These are phyloP conservation scores for Linum usitatissimum DNA, from an alignment of 345 rosid species.

Conservation along the genomic window DNA sequence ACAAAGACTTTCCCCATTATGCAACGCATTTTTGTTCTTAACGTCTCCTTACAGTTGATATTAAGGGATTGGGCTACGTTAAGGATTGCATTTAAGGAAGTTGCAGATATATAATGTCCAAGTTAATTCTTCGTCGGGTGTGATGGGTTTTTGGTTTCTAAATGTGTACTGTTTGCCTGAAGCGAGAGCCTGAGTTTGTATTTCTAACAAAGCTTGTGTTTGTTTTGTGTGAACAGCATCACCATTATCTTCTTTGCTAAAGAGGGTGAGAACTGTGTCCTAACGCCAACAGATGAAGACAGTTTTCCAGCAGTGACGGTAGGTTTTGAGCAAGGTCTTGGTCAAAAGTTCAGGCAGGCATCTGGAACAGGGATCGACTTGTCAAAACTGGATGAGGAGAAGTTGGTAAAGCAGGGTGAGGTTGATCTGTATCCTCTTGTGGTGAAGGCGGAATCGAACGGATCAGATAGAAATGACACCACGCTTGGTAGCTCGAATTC, in stretches of 20 bases:
- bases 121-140: not conserved
- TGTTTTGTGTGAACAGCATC: conserved; percentile 19
- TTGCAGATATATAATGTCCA: too few relatives aligned
- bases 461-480: conserved; percentile 33
- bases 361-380: conserved; percentile 38
- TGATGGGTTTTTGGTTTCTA: not conserved
- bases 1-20: too few relatives aligned
- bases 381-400: conserved; percentile 25
- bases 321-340: conserved; percentile 32
- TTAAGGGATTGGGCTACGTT: too few relatives aligned
- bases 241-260: conserved; percentile 34
- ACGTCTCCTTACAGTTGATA: too few relatives aligned
- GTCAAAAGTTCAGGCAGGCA: conserved; percentile 33
- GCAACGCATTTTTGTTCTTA: too few relatives aligned
- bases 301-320: conserved; percentile 19
- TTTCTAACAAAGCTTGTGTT: not conserved
- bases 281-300: conserved; percentile 24
- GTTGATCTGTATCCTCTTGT: conserved; percentile 31
- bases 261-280: conserved; percentile 31
- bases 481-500: conserved; percentile 18
- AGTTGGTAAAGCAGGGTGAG: conserved; percentile 22
- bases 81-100: too few relatives aligned
- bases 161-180: not conserved
- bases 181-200: not conserved
- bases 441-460: conserved; percentile 31